These are phyloP conservation scores for Geopyxis carbonaria DNA, from an alignment of 495 filamentous ascomycete species.

Conservation along the genomic window DNA sequence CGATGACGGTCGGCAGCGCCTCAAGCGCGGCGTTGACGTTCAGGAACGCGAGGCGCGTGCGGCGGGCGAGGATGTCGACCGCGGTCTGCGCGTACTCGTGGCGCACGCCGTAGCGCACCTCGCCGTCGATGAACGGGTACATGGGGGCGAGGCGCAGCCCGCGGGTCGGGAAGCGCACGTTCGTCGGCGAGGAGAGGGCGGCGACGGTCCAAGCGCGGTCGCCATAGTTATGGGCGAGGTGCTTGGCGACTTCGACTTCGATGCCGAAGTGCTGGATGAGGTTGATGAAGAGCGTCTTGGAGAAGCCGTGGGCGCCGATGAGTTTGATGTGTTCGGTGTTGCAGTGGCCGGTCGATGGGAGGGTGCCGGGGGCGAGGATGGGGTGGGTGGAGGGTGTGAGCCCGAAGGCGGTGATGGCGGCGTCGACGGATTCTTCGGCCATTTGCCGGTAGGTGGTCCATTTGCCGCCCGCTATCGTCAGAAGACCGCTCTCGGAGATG, in stretches of 20 bases:
- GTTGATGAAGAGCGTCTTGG: conserved; percentile 94
- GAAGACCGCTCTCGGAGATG: conserved; percentile 64
- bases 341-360: conserved; percentile 64
- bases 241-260: conserved; percentile 86
- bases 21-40: conserved; percentile 93
- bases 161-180: conserved; percentile 70
- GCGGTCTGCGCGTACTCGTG: conserved; percentile 94
- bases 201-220: conserved; percentile 94
- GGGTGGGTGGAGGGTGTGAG: conserved; percentile 40
- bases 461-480: conserved; percentile 94
- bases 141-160: conserved; percentile 64
- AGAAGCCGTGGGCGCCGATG: conserved; percentile 84
- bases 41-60: conserved; percentile 79
- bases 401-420: conserved; percentile 60
- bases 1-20: conserved; percentile 72
- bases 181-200: conserved; percentile 62
- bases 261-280: conserved; percentile 93
- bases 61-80: conserved; percentile 72
- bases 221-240: conserved; percentile 77
- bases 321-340: conserved; percentile 83
- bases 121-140: conserved; percentile 94
- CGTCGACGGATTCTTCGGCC: conserved; percentile 93
- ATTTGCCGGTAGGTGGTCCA: conserved; percentile 99
- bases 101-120: conserved; percentile 74
- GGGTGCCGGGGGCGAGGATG: conserved; percentile 49